phyloP scores from a whole-genome alignment of 75 land plant species.

The Chamaecyparis obtusa region DNA sequence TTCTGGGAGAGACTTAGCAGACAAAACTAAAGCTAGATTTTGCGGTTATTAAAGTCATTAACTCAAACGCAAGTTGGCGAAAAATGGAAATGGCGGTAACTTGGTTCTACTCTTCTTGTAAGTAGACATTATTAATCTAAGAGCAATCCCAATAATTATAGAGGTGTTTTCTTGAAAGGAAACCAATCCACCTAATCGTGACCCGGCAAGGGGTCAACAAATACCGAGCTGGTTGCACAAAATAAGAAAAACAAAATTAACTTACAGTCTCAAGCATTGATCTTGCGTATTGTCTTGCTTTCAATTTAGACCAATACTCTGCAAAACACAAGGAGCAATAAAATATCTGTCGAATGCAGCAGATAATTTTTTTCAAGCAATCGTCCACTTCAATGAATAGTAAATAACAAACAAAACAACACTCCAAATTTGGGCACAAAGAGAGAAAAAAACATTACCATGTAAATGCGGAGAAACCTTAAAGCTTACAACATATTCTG shows the following conservation, averaged over 20 bases:
- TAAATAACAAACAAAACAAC: background rate
- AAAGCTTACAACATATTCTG: constrained; percentile 50
- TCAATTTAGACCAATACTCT: constrained; percentile 8
- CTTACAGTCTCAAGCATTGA: background rate
- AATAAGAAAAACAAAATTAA: background rate
- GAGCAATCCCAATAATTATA: background rate
- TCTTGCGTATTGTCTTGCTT: background rate
- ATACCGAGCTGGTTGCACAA: background rate
- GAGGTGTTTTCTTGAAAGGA: background rate
- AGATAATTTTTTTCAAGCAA: background rate
- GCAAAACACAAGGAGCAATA: background rate
- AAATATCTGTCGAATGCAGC: background rate
- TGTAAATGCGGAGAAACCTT: constrained; percentile 32
- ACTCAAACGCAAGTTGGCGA: background rate
- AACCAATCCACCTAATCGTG: background rate
- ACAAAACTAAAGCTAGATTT: background rate
- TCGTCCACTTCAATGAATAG: background rate
- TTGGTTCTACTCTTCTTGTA: background rate
- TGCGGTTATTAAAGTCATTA: background rate
- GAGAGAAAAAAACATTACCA: constrained; percentile 23
- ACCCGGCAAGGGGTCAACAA: background rate
- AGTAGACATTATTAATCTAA: background rate
- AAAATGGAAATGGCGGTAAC: background rate
- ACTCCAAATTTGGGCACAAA: background rate
- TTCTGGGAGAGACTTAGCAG: background rate